Conservation (phyloP, 345 rosid genomes). For the Hibiscus trionum region DNA sequence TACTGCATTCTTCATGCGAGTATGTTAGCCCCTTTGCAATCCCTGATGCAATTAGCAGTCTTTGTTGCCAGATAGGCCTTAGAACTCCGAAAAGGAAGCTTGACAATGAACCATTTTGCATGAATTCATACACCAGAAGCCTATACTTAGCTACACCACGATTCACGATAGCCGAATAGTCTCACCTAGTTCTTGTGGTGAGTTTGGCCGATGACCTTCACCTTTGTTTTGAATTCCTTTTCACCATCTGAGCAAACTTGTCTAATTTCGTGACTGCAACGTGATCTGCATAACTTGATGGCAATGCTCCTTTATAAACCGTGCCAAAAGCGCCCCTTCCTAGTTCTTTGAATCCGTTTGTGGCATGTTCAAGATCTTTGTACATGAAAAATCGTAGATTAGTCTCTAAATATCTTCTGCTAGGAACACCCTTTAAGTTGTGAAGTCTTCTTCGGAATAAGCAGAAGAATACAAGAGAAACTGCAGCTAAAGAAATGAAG, state of each 20-base stretch:
- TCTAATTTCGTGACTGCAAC: background rate
- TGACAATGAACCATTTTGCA: background rate
- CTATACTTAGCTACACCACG: background rate
- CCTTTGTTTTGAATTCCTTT: background rate
- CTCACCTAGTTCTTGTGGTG: background rate
- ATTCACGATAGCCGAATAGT: background rate
- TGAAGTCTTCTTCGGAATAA: background rate
- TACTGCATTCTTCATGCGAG: conserved; percentile 41
- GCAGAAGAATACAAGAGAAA: background rate
- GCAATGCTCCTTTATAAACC: background rate
- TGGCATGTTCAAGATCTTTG: background rate
- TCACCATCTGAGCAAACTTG: background rate
- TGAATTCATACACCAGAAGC: background rate
- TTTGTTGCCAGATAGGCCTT: background rate
- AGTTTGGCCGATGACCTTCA: background rate
- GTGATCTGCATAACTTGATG: background rate
- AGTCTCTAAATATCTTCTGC: background rate
- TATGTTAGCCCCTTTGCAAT: conserved; percentile 40
- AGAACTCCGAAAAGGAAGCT: background rate
- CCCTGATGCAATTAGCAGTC: conserved; percentile 26
- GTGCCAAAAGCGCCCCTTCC: background rate
- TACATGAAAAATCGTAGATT: background rate
- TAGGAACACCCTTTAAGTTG: background rate
- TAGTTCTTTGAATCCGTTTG: background rate
- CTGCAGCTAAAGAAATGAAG: background rate